Percentiles rank a stretch among this genome's conserved stretches.
phyloP scores from a whole-genome alignment of 768 basidiomycete species.

The Royoungia palumana region DNA sequence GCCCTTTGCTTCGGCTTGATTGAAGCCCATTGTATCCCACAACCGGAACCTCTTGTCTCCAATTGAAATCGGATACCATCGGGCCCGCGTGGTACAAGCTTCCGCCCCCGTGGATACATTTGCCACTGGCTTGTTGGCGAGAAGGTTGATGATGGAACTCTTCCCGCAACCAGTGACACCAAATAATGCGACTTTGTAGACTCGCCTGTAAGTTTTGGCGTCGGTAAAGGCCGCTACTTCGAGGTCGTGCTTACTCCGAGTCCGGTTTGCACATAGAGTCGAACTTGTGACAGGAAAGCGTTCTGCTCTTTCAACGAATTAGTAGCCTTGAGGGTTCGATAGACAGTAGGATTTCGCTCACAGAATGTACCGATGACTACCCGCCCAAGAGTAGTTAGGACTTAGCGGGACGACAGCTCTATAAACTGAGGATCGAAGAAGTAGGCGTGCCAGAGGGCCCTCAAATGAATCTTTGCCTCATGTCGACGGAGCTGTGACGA shows the following conservation, averaged over 20 bases:
- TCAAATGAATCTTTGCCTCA: slow-evolving; percentile 18
- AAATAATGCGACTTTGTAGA: slow-evolving; percentile 25
- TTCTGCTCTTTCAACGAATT: neutral
- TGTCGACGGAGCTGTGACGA: slow-evolving; percentile 2
- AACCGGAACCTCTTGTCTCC: slow-evolving; percentile 23
- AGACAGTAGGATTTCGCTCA: neutral
- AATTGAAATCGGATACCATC: slow-evolving; percentile 19
- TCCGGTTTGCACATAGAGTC: slow-evolving; percentile 9
- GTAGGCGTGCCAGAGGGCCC: neutral
- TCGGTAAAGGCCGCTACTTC: slow-evolving; percentile 1
- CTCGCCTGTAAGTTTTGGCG: slow-evolving; percentile 10
- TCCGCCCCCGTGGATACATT: slow-evolving; percentile 26
- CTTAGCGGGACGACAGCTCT: neutral
- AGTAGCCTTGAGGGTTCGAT: neutral
- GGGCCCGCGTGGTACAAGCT: slow-evolving; percentile 34
- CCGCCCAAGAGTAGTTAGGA: neutral
- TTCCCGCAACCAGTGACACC: slow-evolving; percentile 31
- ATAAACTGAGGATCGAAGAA: neutral
- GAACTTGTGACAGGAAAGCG: neutral
- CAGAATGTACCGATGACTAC: neutral
- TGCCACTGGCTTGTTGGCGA: slow-evolving; percentile 27
- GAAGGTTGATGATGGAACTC: slow-evolving; percentile 30
- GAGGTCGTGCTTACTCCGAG: slow-evolving; percentile 13
- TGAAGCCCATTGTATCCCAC: slow-evolving; percentile 36
- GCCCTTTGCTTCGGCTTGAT: slow-evolving; percentile 19